These are phyloP conservation scores for Leucaena leucocephala DNA, from an alignment of 306 rosid species.

Conservation along the genomic window DNA sequence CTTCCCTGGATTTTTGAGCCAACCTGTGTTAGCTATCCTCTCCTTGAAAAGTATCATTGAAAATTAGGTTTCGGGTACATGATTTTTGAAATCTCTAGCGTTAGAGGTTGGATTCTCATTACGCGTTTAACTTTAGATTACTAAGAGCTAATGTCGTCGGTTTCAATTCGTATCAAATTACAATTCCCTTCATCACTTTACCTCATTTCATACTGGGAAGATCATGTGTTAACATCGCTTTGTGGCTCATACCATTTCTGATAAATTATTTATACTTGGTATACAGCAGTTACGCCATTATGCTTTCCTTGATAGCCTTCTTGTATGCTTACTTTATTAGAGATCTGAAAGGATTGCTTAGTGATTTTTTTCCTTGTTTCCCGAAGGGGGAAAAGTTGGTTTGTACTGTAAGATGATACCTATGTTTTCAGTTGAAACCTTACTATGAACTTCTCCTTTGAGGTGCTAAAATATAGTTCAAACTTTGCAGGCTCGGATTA, in stretches of 20 bases:
- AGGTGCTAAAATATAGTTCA: slow-evolving; percentile 17
- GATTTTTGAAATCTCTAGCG: not conserved
- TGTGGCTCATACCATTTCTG: slow-evolving; percentile 6
- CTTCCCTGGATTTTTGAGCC: not conserved
- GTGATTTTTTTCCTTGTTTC: not conserved
- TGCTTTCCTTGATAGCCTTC: not conserved
- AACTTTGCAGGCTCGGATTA: slow-evolving; percentile 80
- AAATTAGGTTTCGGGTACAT: slow-evolving; percentile 2
- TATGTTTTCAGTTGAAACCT: slow-evolving; percentile 10
- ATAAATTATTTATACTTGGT: not conserved
- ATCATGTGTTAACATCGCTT: not conserved
- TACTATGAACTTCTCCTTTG: not conserved
- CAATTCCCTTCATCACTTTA: not conserved
- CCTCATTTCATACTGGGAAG: not conserved
- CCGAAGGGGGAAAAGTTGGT: not conserved
- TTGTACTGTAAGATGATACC: not conserved
- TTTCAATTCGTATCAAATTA: not conserved
- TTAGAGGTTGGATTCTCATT: not conserved
- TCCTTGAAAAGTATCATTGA: not conserved
- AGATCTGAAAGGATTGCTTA: not conserved
- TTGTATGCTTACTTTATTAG: not conserved
- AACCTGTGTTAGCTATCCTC: not conserved
- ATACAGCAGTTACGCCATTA: not conserved
- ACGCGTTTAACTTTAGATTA: not conserved
- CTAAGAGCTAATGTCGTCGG: not conserved